Base-by-base conservation (phyloP, 768 basidiomycete genomes). In the Auriscalpium orientale region DNA sequence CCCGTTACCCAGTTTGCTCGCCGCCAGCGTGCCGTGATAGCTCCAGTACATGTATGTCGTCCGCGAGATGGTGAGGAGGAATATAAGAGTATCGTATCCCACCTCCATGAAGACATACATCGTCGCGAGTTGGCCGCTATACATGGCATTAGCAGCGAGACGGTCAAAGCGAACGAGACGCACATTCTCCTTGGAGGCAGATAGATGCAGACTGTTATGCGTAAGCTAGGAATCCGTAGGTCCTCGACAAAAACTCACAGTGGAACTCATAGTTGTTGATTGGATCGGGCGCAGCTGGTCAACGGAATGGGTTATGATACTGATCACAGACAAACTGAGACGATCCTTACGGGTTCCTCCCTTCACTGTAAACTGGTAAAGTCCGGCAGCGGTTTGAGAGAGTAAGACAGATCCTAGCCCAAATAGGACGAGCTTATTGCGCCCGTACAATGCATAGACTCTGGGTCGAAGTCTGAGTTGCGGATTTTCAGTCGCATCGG, bases 61-160 rank as follows among this genome's bases (percentile, higher is more conserved):
- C 43, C 59, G 59, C 28, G 54, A 20, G 7, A 61, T 38, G 35
- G 57, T 58, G 51, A 61, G 59, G 51, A 58, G 13, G 51, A 61
- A 61, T 16, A 61, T 51, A 28, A 58, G 34, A 13, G 49, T 53
- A 45, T 61, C 59, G 44, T 58, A 61, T 2, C 57, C 57, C 8
- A 61, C 57, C 45, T 58, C 57, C 59, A 58, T 59, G 40, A 58
- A 55, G n/a, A 61, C 54, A 52, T 58, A 61, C 57, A 61, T 55
- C 4, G 36, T 52, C 33, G 59, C 47, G 12, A 55, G n/a, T 36
- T 49, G 54, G 8, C 57, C 53, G 10, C 59, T 61, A 9, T 16
- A 20, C 38, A 45, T 4, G 28, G 28, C 28, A 28, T 28, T 28
- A 28, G 28, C 28, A 7, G 44, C 22, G 9, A 15, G 20, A 40